Evolutionary conservation across 2,329 filamentous ascomycete species (phyloP).

Genomic region (Stagonosporopsis cucurbitacearum): DNA sequence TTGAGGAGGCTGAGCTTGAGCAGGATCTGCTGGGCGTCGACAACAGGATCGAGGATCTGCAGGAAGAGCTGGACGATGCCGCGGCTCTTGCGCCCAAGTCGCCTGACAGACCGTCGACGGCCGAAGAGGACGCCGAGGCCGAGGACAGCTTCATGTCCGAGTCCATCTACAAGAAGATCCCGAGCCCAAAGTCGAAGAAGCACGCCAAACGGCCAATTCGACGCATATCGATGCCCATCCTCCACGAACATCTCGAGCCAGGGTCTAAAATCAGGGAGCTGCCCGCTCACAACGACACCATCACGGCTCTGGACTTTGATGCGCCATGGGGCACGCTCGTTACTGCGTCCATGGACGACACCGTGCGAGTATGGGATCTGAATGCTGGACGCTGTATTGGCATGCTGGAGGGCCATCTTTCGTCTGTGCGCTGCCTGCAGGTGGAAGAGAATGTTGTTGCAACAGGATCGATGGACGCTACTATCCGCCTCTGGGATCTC

Average conservation of each 20-base stretch:
- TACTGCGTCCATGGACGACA: conserved; percentile 89
- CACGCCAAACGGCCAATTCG: conserved; percentile 63
- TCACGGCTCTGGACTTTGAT: conserved; percentile 94
- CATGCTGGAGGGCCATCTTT: conserved; percentile 88
- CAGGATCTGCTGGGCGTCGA: conserved; percentile 74
- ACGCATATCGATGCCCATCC: conserved; percentile 86
- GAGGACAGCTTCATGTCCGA: conserved; percentile 86
- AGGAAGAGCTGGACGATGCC: conserved; percentile 63
- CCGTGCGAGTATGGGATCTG: conserved; percentile 94
- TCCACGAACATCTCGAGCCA: conserved; percentile 93
- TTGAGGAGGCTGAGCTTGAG: conserved; percentile 88
- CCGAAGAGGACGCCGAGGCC: conserved; percentile 61
- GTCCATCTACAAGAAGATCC: conserved; percentile 93
- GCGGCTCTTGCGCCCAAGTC: conserved; percentile 54
- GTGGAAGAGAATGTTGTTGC: conserved; percentile 95
- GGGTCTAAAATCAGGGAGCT: conserved; percentile 88
- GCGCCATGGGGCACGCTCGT: conserved; percentile 97
- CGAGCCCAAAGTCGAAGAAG: conserved; percentile 62
- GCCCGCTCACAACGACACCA: conserved; percentile 83
- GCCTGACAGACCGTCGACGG: conserved; percentile 50
- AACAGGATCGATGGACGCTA: conserved; percentile 93
- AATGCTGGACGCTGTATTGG: conserved; percentile 93
- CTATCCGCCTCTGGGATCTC: conserved; percentile 92
- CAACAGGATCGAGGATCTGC: conserved; percentile 67
- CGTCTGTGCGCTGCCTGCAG: conserved; percentile 89